These are phyloP conservation scores for Aspergillus caelatus DNA, from an alignment of 2,329 filamentous ascomycete species.

Conservation along the genomic window DNA sequence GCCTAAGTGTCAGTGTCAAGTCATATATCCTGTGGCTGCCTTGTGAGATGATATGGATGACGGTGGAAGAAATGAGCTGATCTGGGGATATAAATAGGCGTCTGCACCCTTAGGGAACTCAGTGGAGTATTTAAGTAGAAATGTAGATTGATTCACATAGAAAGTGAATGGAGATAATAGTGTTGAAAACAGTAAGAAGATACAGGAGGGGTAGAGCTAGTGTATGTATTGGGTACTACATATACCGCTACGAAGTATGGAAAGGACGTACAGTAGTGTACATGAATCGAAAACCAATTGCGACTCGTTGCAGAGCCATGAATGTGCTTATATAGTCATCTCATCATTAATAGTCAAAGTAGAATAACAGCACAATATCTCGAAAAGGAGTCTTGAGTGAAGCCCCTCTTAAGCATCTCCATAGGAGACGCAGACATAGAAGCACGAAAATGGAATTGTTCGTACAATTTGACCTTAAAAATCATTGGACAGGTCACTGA, in stretches of 20 bases:
- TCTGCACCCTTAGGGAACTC: neutral
- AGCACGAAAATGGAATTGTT: neutral
- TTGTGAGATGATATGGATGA: no score
- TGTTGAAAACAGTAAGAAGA: no score
- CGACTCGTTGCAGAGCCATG: neutral
- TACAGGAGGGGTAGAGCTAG: neutral
- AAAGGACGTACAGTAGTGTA: neutral
- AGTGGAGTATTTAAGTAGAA: neutral
- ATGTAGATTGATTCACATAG: no score
- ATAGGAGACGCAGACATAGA: neutral
- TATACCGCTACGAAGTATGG: neutral
- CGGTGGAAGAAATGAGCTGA: no score
- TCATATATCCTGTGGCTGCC: no score
- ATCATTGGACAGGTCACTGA: neutral
- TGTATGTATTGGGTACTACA: neutral
- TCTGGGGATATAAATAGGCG: no score
- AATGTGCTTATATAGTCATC: neutral
- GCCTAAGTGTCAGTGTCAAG: no score
- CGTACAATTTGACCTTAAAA: neutral
- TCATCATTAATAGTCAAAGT: neutral
- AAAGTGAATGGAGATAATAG: no score
- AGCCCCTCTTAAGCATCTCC: neutral
- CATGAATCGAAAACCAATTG: neutral
- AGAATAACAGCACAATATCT: neutral
- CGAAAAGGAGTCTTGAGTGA: neutral